Percentiles rank a stretch among this genome's conserved stretches.
Conservation (phyloP, 805 yeast species). For the Ogataea degrootiae region DNA sequence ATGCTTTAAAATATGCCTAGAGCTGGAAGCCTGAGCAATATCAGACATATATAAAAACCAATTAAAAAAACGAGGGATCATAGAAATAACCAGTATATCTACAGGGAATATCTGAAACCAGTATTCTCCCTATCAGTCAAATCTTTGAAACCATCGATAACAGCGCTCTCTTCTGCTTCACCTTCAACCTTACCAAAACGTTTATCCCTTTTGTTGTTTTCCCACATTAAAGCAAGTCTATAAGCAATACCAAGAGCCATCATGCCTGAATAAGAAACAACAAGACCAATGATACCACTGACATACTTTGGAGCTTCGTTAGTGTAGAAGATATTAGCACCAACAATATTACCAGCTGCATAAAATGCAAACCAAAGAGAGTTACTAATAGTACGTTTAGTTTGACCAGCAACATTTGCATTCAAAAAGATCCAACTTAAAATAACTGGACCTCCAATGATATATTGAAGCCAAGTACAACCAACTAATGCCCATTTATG, state of each 20-base stretch:
- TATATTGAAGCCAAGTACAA: slow-evolving; percentile 10
- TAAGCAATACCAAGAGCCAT: slow-evolving; percentile 9
- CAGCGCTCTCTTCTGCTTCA: slow-evolving; percentile 12
- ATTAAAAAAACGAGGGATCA: too few species aligned
- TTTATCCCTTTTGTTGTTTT: slow-evolving; percentile 44
- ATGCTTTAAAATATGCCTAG: too few species aligned
- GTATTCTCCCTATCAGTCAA: slow-evolving; percentile 55
- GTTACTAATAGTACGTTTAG: slow-evolving; percentile 48
- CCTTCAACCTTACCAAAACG: slow-evolving; percentile 27
- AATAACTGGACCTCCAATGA: slow-evolving; percentile 10
- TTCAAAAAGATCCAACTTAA: slow-evolving; percentile 12
- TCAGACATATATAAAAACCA: too few species aligned
- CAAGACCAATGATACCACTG: slow-evolving; percentile 50
- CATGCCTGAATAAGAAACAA: slow-evolving; percentile 9
- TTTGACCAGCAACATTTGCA: slow-evolving; percentile 58
- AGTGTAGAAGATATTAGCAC: slow-evolving; percentile 56
- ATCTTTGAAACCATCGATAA: slow-evolving; percentile 50
- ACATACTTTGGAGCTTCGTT: slow-evolving; percentile 45
- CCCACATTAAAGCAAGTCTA: slow-evolving; percentile 21
- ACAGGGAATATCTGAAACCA: slow-evolving; percentile 44
- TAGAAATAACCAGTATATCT: background rate
- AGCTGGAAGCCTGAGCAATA: too few species aligned
- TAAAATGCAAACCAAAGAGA: slow-evolving; percentile 52
- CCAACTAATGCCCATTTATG: slow-evolving; percentile 15
- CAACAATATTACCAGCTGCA: slow-evolving; percentile 52